Evolutionary conservation across 306 rosid species (phyloP), one percentile per base, ranked within the genome.

Genomic region (Cotoneaster glaucophyllus): DNA sequence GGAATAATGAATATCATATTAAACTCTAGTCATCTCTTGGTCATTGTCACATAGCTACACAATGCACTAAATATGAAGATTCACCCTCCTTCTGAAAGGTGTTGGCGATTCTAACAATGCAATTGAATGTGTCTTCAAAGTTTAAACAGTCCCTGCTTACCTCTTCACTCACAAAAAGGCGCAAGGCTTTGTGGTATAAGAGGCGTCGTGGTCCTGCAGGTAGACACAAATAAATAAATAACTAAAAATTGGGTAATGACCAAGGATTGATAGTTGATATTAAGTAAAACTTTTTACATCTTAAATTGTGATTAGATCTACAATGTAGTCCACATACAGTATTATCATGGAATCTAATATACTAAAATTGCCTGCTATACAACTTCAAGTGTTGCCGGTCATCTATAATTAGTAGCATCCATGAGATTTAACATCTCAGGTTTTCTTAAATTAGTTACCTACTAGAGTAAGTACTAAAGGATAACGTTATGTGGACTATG

Each of bases 161-260:
- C 97, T 92, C 98, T 79, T 95, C 96, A 34, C 91, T 95, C 32
- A 39, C 43, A 56, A 95, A 87, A 80, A 95, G 90, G 66, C 83
- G 97, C 82, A 86, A 31, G 13, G 90, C 80, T 74, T 86, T 95
- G 86, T 90, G 63, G 88, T 88, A 92, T 83, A 95, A 81, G 52
- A 87, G 73, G 59, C 75, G 87, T 18, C 97, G 91, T 54, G 98
- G 97, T 82, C 89, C 98, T 95, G 85, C 81, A 82, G 15, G 44
- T 39, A 39, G 44, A 39, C 44, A 9, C 11, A 41, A 52, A 52
- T 26, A 81, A 17, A 85, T 39, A 73, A 28, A 37, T 7, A 37
- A 37, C 41, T 37, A 37, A 37, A 69, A 76, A 75, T 71, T 41
- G 39, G 71, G 13, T 64, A 84, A 56, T 71, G 26, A 77, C 22